Conservation (phyloP, 805 yeast species). For the Diddensiella transvaalensis region DNA sequence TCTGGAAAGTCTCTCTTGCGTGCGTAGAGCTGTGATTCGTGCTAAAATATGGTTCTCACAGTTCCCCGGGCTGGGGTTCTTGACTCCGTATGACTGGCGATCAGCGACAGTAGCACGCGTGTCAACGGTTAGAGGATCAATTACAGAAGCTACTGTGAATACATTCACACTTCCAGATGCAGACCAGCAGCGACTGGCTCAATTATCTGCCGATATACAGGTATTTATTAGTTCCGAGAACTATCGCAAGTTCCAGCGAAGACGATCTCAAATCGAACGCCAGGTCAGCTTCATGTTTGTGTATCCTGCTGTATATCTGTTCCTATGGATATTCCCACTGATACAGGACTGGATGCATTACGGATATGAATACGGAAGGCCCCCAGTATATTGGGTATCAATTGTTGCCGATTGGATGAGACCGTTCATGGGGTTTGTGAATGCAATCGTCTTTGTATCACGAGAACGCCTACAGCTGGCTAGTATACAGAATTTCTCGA, state of each 20-base stretch:
- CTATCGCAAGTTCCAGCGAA: slow-evolving; percentile 53
- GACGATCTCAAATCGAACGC: slow-evolving; percentile 63
- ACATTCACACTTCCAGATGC: slow-evolving; percentile 9
- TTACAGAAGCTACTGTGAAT: slow-evolving; percentile 9
- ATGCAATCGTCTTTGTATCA: slow-evolving; percentile 66
- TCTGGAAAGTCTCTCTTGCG: too few species aligned
- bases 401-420: slow-evolving; percentile 66
- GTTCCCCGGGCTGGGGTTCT: slow-evolving; percentile 14
- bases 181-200: background rate
- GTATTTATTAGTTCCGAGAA: slow-evolving; percentile 39
- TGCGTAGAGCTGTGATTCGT: too few species aligned
- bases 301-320: slow-evolving; percentile 76
- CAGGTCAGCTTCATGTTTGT: slow-evolving; percentile 77
- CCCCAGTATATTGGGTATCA: slow-evolving; percentile 57
- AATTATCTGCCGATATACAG: background rate
- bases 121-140: background rate
- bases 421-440: slow-evolving; percentile 75
- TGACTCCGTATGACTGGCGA: slow-evolving; percentile 15
- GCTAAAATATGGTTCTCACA: slow-evolving; percentile 7
- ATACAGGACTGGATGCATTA: slow-evolving; percentile 46
- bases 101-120: slow-evolving; percentile 6
- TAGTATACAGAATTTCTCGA: background rate
- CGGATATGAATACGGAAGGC: slow-evolving; percentile 16
- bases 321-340: slow-evolving; percentile 80
- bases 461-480: slow-evolving; percentile 56